phyloP scores from a whole-genome alignment of 192 early-diverging fungal species.

The Backusella psychrophila region DNA sequence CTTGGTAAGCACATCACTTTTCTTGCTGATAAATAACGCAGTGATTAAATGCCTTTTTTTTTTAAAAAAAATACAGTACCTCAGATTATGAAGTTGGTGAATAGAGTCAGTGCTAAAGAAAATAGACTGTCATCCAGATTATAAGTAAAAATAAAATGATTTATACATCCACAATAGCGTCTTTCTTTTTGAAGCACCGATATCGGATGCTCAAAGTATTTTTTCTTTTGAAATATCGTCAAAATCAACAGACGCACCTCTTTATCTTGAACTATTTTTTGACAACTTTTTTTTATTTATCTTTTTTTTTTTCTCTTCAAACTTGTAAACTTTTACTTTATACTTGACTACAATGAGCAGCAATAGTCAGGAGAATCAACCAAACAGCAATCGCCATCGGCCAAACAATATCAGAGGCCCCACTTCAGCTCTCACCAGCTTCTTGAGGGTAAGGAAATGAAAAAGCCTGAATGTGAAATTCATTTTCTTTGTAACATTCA shows the following conservation, averaged over 20 bases:
- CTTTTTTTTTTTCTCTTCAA: neutral
- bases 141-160: neutral
- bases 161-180: neutral
- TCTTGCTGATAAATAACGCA: too few relatives aligned
- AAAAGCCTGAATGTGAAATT: neutral
- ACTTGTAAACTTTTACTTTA: neutral
- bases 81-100: slow-evolving; percentile 10
- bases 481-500: neutral
- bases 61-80: neutral
- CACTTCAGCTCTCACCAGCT: slow-evolving; percentile 48
- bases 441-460: slow-evolving; percentile 38
- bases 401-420: slow-evolving; percentile 47
- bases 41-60: too few relatives aligned
- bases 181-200: neutral
- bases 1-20: slow-evolving; percentile 29
- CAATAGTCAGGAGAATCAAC: neutral
- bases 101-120: neutral
- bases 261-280: neutral
- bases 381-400: neutral
- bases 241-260: neutral
- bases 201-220: neutral
- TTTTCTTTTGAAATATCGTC: neutral
- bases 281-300: neutral
- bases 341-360: neutral
- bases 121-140: neutral